A percentile compares a stretch with the other conserved stretches of the same genome.
phyloP scores from a whole-genome alignment of 2,329 filamentous ascomycete genomes.

The Apiospora rasikravindrae region DNA sequence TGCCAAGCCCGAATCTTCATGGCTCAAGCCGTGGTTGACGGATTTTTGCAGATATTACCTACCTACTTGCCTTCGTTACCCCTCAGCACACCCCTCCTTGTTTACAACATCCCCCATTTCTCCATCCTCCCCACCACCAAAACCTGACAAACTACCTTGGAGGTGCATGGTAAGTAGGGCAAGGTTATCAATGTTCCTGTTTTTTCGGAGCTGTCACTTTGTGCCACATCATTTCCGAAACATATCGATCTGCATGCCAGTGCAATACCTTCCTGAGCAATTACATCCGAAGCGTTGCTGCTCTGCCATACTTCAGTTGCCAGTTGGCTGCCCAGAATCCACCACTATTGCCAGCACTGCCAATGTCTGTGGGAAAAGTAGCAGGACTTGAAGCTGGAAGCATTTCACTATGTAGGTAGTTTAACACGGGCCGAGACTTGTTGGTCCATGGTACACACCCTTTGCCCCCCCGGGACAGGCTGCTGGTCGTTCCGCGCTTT shows the following conservation, averaged over 20 bases:
- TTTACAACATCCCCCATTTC: slow-evolving; percentile 4
- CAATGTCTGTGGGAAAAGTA: neutral
- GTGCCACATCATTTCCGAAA: neutral
- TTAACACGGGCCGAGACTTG: slow-evolving; percentile 8
- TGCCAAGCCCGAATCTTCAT: slow-evolving; percentile 1
- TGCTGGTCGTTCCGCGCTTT: neutral
- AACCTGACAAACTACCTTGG: neutral
- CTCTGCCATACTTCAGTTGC: neutral
- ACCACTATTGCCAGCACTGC: neutral
- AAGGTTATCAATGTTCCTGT: neutral
- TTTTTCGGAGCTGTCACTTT: slow-evolving; percentile 3
- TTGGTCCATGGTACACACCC: neutral
- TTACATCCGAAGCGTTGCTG: neutral
- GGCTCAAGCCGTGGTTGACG: slow-evolving; percentile 6
- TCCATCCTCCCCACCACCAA: neutral
- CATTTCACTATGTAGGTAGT: neutral
- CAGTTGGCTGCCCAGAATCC: neutral
- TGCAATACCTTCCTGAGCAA: neutral
- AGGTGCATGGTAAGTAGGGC: neutral
- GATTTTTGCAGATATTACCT: neutral
- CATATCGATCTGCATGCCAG: neutral
- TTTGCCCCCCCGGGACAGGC: neutral
- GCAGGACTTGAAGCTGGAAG: neutral
- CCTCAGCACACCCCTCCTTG: slow-evolving; percentile 12
- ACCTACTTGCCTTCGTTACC: neutral